Percentiles rank a stretch among this genome's conserved stretches.
These are phyloP conservation scores for Psilocybe sp. DNA, from an alignment of 768 basidiomycete genomes.

Conservation along the genomic window DNA sequence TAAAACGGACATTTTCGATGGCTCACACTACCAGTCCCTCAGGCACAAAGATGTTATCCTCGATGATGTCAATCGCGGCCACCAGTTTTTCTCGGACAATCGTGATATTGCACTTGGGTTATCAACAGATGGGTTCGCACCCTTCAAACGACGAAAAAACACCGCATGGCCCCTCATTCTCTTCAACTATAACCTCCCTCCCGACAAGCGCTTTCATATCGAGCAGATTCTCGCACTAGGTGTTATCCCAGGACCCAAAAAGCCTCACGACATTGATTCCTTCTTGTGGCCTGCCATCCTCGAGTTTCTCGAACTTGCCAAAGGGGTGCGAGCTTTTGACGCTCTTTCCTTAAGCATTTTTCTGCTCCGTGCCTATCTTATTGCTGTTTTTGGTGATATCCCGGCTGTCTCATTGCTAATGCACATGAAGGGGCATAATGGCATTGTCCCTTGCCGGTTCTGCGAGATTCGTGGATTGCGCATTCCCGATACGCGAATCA, in stretches of 20 bases:
- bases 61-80: conserved; percentile 11
- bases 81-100: conserved; percentile 32
- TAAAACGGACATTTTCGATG: conserved; percentile 35
- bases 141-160: conserved; percentile 28
- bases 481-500: conserved; percentile 5
- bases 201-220: conserved; percentile 30
- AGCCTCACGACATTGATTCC: conserved; percentile 40
- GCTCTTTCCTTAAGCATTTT: conserved; percentile 5
- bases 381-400: conserved; percentile 20
- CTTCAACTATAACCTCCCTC: conserved; percentile 31
- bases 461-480: conserved; percentile 30
- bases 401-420: conserved; percentile 19
- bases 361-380: conserved; percentile 13
- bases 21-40: conserved; percentile 25
- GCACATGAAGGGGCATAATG: conserved; percentile 40
- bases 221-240: conserved; percentile 35
- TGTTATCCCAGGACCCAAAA: conserved; percentile 44
- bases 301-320: conserved; percentile 31
- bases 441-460: conserved; percentile 28
- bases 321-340: conserved; percentile 34
- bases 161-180: conserved; percentile 41
- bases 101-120: conserved; percentile 42
- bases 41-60: conserved; percentile 15
- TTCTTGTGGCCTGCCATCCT: conserved; percentile 38
- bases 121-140: conserved; percentile 39